Evolutionary conservation across 2,329 filamentous ascomycete species (phyloP), one percentile per base, ranked within the genome.

Genomic region (Trichoderma hamatum): DNA sequence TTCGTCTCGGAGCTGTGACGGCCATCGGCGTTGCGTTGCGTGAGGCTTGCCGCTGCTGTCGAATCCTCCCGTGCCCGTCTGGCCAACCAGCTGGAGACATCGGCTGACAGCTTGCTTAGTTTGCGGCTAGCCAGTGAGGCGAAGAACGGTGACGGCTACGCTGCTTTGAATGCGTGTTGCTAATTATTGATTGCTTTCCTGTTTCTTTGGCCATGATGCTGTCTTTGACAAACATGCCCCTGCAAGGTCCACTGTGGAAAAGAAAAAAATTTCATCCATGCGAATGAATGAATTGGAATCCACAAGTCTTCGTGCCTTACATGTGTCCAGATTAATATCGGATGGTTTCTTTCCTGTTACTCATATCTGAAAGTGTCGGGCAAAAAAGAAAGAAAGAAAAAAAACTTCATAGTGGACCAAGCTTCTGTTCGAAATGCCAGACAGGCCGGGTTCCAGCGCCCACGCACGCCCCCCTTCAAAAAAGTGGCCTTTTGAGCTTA

Each of bases 381-480:
- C 34, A 26, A 21, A 55, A 14, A 52, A 21, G 9, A 63, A 26
- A 19, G 26, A 16, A 51, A 61, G 7, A 43, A 46, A 65, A 65
- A 65, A 65, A 56, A 52, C 55, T 55, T 49, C 49, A 21, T 30
- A 39, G 62, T 65, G 62, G 62, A 65, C 51, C 62, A 30, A 28
- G 49, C 32, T 43, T 43, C 39, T 14, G 39, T 43, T 51, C 30
- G 43, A 67, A 46, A 62, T 62, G 66, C 56, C 32, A 60, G 66
- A 68, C 66, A 68, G 49, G 51, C 56, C 43, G 66, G 66, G 51
- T 55, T 46, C 59, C 59, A 68, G 59, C 58, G 58, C 59, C 66
- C 58, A 46, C 58, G 21, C 58, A 28, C 56, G 30, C 58, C 64
- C 65, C 66, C 49, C 26, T 19, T 11, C 39, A 54, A 39, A 64